These are phyloP conservation scores for Claviceps arundinis DNA, from an alignment of 2,329 filamentous ascomycete species.

Conservation along the genomic window DNA sequence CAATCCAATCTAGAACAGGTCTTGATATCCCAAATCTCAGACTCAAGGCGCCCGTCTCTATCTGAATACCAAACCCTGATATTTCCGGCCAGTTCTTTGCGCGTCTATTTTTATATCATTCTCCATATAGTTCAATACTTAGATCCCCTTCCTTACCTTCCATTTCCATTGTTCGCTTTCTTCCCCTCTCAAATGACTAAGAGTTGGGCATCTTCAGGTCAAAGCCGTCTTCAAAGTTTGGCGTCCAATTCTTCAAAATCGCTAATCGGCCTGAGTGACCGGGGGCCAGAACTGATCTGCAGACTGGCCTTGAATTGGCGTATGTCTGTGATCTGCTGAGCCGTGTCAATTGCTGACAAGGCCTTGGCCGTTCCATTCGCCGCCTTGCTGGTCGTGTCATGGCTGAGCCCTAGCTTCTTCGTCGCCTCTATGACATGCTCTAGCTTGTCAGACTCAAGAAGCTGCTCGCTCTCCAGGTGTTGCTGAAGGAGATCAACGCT, in stretches of 20 bases:
- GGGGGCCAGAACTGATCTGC: slow-evolving; percentile 57
- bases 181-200: neutral
- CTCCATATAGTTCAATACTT: neutral
- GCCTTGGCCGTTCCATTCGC: slow-evolving; percentile 26
- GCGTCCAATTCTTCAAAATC: slow-evolving; percentile 78
- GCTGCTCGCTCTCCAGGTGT: slow-evolving; percentile 34
- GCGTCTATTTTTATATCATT: neutral
- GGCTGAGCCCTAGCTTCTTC: slow-evolving; percentile 31
- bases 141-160: too few relatives aligned
- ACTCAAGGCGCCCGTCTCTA: neutral
- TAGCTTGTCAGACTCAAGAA: slow-evolving; percentile 35
- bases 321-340: slow-evolving; percentile 62
- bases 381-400: slow-evolving; percentile 19
- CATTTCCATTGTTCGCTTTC: neutral
- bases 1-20: neutral
- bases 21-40: neutral
- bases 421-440: slow-evolving; percentile 30
- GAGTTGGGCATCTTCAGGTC: neutral
- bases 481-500: slow-evolving; percentile 36
- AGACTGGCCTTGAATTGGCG: slow-evolving; percentile 67
- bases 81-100: neutral
- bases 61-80: neutral
- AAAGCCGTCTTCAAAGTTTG: slow-evolving; percentile 46
- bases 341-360: slow-evolving; percentile 23
- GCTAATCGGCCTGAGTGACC: slow-evolving; percentile 59